Base-by-base conservation (phyloP, 768 basidiomycete genomes). In the Antrodiella citrinella region DNA sequence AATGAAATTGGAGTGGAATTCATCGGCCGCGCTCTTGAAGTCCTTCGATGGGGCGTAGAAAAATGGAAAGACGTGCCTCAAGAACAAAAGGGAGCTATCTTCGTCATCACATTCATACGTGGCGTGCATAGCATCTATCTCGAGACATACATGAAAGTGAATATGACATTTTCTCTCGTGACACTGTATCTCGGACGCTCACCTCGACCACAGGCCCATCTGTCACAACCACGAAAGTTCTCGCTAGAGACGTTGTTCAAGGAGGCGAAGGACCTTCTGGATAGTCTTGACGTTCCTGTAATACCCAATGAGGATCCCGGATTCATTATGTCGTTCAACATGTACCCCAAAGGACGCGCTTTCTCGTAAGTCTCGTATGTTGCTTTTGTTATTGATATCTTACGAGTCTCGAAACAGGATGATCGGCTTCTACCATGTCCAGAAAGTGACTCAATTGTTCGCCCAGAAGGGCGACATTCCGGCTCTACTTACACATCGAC, bases 11-110 rank as follows among this genome's bases (percentile, higher is more conserved):
- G 65, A 1, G 49, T 70, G n/a, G 65, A 71, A 51, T 71, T 65
- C 40, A 67, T 65, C 38, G 58, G 60, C 12, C 61, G 64, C 4
- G 68, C 67, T 3, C 48, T 74, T 18, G 70, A 73, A 12, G 52
- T 76, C 15, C 59, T 77, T 2, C 60, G 71, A 25, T 73, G 74
- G 70, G 76, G 77, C 19, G 49, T 58, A 3, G 47, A 54, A 4
- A 10, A n/a, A 22, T 77, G 73, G 70, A 45, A 19, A 20, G 56
- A 75, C 51, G 69, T 77, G 5, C 54, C 68, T 1, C 50, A 35
- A 20, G 54, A 65, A n/a, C 65, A 71, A 15, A 60, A 71, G 12
- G 76, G 76, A 3, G 60, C 58, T 9, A 67, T 78, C 11, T 78
- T 78, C 47, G 64, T 69, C 23, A 41, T 49, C 2, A 67, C 67